Evolutionary conservation across 345 rosid species (phyloP).

Genomic region (Conringia planisiliqua): DNA sequence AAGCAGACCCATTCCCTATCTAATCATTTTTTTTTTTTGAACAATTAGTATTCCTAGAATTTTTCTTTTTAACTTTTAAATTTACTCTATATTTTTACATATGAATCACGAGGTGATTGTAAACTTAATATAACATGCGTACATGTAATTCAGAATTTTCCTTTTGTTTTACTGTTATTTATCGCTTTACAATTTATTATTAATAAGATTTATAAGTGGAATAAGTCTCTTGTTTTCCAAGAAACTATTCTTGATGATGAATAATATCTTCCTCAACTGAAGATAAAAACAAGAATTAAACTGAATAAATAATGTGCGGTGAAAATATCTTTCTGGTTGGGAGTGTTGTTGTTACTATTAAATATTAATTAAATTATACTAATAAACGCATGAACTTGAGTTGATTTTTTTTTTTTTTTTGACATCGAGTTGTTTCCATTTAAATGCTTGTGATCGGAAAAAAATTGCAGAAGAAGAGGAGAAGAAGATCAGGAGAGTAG

Average conservation of each 20-base stretch:
- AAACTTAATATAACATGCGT: not conserved
- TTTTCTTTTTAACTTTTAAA: not conserved
- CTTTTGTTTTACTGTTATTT: not conserved
- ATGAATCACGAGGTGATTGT: not conserved
- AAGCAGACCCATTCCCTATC: not conserved
- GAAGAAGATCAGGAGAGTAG: slow-evolving; percentile 51
- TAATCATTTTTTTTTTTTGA: not conserved
- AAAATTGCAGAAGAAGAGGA: slow-evolving; percentile 34
- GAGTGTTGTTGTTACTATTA: not conserved
- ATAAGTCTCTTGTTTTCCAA: not conserved
- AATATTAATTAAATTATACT: not conserved
- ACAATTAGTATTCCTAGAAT: not conserved
- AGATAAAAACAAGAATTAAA: not conserved
- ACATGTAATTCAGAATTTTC: not conserved
- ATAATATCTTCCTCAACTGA: not conserved
- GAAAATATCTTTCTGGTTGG: not conserved
- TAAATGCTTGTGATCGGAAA: not conserved
- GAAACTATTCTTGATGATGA: not conserved
- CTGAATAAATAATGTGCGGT: not conserved
- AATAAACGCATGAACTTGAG: not conserved
- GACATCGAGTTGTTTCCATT: too few relatives aligned
- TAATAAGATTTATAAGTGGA: not conserved
- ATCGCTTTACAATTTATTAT: not conserved
- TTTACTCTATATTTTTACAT: not conserved
- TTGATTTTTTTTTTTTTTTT: not conserved